Base-by-base conservation (phyloP, 176 grass and related monocot species). In the Oryza rufipogon region DNA sequence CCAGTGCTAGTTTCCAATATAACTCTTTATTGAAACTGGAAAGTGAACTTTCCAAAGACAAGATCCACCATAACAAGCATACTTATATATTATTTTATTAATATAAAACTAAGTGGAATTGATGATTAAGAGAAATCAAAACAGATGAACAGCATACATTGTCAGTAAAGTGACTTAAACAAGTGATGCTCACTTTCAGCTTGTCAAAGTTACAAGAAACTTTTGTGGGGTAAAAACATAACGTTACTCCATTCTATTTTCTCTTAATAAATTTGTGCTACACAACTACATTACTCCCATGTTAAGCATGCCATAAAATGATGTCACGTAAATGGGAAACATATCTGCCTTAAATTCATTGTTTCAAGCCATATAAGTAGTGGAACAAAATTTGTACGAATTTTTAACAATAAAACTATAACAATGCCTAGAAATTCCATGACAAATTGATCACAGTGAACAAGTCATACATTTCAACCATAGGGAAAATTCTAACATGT, bases 101-200 rank as follows among this genome's bases (percentile, higher is more conserved):
- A 71, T 85, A 78, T 3, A 34, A 47, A 78, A 23, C 42, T 69
- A 11, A 33, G 33, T 11, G 69, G 16, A 0, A 7, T 20, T 11
- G 66, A 58, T 56, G 6, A 60, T 17, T 30, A 80, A 13, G 12
- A 9, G 30, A 56, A 32, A 74, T 11, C 83, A 58, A 68, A 61
- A 60, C 39, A 22, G 16, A 12, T 78, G 68, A 80, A 67, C 17
- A 22, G 16, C 65, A 80, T 51, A 80, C n/a, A 23, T 38, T 56
- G 19, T 56, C n/a, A 9, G 28, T 2, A 80, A 51, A 65, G 33
- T 70, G 66, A 12, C 47, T 48, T 80, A 33, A 56, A 20, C 16
- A 7, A 22, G 52, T 48, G 9, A 28, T 39, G 66, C 7, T 44
- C 20, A 2, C 56, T 71, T 69, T 44, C 67, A 39, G 33, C 19